Conservation (phyloP, 169 alveolate genomes). For the Theileria parva region DNA sequence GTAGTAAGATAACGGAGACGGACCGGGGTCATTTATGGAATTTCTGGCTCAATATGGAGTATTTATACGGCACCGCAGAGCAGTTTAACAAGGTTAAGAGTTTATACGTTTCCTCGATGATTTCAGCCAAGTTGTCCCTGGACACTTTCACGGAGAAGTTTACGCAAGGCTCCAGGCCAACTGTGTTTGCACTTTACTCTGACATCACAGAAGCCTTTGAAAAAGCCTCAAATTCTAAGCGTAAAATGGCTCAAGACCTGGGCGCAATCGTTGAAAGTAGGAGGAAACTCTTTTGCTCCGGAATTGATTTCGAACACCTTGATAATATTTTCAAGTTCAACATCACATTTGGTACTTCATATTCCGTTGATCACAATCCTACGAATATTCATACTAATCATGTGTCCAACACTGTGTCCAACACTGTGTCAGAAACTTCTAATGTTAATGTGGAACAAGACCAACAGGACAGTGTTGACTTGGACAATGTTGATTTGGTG, state of each 20-base stretch:
- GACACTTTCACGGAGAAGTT: slow-evolving; percentile 57
- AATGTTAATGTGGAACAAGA: no score
- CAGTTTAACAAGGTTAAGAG: slow-evolving; percentile 27
- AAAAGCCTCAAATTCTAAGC: slow-evolving; percentile 37
- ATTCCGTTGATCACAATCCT: neutral
- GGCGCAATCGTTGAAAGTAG: slow-evolving; percentile 31
- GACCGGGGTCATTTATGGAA: slow-evolving; percentile 44
- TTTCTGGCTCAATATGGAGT: slow-evolving; percentile 60
- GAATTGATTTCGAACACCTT: slow-evolving; percentile 45
- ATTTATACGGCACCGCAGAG: slow-evolving; percentile 50
- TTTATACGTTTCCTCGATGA: slow-evolving; percentile 14
- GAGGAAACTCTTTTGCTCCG: slow-evolving; percentile 52
- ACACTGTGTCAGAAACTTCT: no score
- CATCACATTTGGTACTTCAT: neutral
- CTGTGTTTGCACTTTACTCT: slow-evolving; percentile 28
- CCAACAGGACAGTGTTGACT: no score
- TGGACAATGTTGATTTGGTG: neutral
- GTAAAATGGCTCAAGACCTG: slow-evolving; percentile 31
- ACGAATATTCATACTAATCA: no score
- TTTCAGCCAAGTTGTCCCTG: slow-evolving; percentile 44
- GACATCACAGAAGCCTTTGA: slow-evolving; percentile 41
- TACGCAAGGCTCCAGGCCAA: neutral
- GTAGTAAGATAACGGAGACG: slow-evolving; percentile 25
- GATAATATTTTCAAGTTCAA: slow-evolving; percentile 38
- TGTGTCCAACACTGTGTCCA: no score